Conservation (phyloP, 306 rosid species). For the Prunus padus region DNA sequence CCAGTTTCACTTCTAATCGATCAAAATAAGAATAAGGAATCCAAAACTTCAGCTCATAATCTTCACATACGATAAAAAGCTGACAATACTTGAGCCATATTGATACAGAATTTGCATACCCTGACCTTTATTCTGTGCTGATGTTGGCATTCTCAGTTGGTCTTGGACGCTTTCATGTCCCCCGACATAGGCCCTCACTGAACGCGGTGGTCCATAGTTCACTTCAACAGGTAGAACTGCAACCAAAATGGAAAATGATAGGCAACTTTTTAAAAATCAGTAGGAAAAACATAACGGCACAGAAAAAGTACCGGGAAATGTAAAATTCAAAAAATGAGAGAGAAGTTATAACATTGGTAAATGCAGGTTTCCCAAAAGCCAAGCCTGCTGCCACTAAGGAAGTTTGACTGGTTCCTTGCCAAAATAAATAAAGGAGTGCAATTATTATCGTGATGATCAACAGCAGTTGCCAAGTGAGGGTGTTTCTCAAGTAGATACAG, state of each 20-base stretch:
- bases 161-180: conserved; percentile 23
- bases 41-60: neutral
- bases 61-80: neutral
- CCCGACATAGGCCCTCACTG: conserved; percentile 19
- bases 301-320: neutral
- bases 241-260: neutral
- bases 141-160: neutral
- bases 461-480: conserved; percentile 9
- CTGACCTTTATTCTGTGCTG: neutral
- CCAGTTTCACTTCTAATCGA: neutral
- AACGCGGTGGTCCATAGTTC: conserved; percentile 26
- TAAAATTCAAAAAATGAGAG: neutral
- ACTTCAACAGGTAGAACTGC: conserved; percentile 42
- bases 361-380: conserved; percentile 43
- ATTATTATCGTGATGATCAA: neutral
- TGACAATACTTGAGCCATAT: neutral
- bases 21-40: too few relatives aligned
- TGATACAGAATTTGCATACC: neutral
- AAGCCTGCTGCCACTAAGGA: conserved; percentile 52
- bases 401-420: conserved; percentile 29
- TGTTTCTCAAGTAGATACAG: neutral
- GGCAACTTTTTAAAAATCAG: neutral
- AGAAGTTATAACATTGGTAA: conserved; percentile 25
- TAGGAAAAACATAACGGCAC: neutral
- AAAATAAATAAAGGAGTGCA: conserved; percentile 5